These are phyloP conservation scores for Salmacisia buchloeana DNA, from an alignment of 1,284 basidiomycete species.

Conservation along the genomic window DNA sequence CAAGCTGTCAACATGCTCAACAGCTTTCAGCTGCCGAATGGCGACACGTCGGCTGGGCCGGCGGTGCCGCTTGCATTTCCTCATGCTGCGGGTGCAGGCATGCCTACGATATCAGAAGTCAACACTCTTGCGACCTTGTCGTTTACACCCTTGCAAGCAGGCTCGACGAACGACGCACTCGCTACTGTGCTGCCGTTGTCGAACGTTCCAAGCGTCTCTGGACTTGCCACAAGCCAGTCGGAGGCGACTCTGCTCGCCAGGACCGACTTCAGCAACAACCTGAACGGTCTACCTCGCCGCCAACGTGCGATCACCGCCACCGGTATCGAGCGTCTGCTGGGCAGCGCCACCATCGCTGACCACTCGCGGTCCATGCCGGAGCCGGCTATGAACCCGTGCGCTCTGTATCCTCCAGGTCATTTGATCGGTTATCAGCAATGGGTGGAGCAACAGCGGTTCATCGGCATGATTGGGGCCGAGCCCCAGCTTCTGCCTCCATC, in stretches of 20 bases:
- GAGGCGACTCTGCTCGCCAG: too few species aligned
- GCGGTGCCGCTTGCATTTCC: too few species aligned
- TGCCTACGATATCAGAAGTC: too few species aligned
- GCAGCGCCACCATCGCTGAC: constrained; percentile 3
- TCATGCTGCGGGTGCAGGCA: too few species aligned
- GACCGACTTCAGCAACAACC: background rate
- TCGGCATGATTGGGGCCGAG: background rate
- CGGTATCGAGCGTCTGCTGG: background rate
- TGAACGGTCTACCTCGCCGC: background rate
- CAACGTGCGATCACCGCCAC: background rate
- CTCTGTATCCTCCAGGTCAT: background rate
- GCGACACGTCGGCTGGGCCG: background rate
- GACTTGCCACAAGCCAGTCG: too few species aligned
- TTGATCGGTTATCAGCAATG: background rate
- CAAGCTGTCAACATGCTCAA: constrained; percentile 2
- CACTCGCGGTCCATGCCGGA: background rate
- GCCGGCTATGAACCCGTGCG: background rate
- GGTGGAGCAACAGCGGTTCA: constrained; percentile 3
- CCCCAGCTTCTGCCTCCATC: background rate
- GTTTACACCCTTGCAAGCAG: too few species aligned
- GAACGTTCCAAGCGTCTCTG: too few species aligned
- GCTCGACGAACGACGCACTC: too few species aligned
- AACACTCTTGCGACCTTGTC: too few species aligned
- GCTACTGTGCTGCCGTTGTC: too few species aligned
- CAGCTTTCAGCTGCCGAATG: background rate